phyloP scores from a whole-genome alignment of 306 rosid species.

The Canavalia ensiformis region DNA sequence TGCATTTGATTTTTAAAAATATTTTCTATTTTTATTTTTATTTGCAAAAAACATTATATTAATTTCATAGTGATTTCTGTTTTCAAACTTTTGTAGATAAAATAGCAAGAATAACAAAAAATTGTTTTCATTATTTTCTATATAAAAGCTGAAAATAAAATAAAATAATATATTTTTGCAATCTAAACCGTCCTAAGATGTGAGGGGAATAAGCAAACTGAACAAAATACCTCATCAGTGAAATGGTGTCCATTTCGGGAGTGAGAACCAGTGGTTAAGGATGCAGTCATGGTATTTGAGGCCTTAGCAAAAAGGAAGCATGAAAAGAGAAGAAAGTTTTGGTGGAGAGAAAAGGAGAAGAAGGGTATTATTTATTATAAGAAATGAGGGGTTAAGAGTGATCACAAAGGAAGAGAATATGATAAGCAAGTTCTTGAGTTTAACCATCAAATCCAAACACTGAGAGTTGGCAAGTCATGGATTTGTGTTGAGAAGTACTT shows the following conservation, averaged over 20 bases:
- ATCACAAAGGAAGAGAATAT: slow-evolving; percentile 17
- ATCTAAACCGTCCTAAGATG: background rate
- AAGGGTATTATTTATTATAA: slow-evolving; percentile 60
- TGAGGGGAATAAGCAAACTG: slow-evolving; percentile 7
- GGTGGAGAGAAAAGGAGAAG: slow-evolving; percentile 26
- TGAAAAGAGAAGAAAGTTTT: background rate
- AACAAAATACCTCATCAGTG: slow-evolving; percentile 60
- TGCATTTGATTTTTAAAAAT: background rate
- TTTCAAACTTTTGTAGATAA: no score
- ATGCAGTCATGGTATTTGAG: slow-evolving; percentile 64
- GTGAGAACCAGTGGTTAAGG: slow-evolving; percentile 65
- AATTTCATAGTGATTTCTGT: no score
- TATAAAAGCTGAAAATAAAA: no score
- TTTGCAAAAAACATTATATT: no score
- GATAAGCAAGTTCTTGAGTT: slow-evolving; percentile 35
- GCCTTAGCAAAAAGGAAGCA: slow-evolving; percentile 56
- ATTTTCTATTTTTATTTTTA: no score
- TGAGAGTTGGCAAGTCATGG: slow-evolving; percentile 88
- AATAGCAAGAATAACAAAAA: no score
- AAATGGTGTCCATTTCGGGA: slow-evolving; percentile 55
- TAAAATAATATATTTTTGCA: no score
- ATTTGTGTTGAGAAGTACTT: slow-evolving; percentile 60
- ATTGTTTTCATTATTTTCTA: no score
- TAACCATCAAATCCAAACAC: slow-evolving; percentile 60
- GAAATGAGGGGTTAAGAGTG: slow-evolving; percentile 49